Evolutionary conservation across 176 grass and related monocot genomes (phyloP), one percentile per base, ranked within the genome.

Genomic region (Musa schizocarpa): DNA sequence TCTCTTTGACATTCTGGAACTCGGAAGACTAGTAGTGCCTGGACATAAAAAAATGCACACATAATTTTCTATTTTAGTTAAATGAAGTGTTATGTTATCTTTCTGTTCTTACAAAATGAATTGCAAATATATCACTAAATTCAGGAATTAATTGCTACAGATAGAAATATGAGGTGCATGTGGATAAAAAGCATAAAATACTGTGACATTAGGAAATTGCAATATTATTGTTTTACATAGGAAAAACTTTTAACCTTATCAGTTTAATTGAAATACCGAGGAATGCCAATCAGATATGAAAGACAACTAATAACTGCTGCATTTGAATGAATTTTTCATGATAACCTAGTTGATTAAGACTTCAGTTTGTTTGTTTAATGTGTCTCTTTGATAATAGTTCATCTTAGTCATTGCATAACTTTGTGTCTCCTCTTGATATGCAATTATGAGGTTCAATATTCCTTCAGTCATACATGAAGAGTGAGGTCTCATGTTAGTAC

Each of bases 111-210:
- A 34, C 21, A 17, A 51, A 43, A 69, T 10, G 11, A 50, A 51
- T 3, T 16, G 51, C 1, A 70, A 51, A 70, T 70, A 70, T 8
- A 52, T 11, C 17, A 20, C 51, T 20, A 50, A 11, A 20, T 43
- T 50, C 48, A 50, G 68, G 17, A 70, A 70, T 51, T 70, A 70
- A 70, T 51, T 70, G 17, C 12, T 22, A 70, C 25, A 68, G 68
- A 51, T 68, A 13, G 11, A 13, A 9, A 51, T 50, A n/a, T 8
- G 7, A 70, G 16, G 13, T 43, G 65, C 34, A 43, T 68, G 26
- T n/a, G 14, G 68, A 70, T 70, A 20, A 50, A 51, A 19, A 70
- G 16, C 19, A 70, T n/a, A 50, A 17, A 43, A 50, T 2, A n/a
- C 29, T 50, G 7, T n/a, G 14, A 61, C 57, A 70, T 70, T 49